Base-by-base conservation (phyloP, 2,329 filamentous ascomycete species). In the Phialemoniopsis sp. region DNA sequence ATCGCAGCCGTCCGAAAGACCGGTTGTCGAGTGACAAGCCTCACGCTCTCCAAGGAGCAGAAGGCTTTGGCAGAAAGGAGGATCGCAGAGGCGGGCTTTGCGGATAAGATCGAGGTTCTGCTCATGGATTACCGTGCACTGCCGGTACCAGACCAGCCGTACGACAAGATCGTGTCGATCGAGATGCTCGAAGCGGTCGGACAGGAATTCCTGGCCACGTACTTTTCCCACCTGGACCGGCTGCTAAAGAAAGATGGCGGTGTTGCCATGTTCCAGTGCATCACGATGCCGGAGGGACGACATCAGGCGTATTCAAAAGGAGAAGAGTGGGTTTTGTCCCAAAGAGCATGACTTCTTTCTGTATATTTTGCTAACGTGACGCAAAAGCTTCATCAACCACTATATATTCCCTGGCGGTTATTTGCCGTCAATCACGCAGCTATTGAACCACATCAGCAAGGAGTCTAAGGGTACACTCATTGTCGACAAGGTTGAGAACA, bases 371-470 rank as follows among this genome's bases (percentile, higher is more conserved):
- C n/a, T n/a, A n/a, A n/a, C n/a, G n/a, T n/a, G n/a, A n/a, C n/a
- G n/a, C n/a, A 26, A 4, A 41, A 72, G 69, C 54, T 89, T 89
- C 59, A 87, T 89, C 54, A 76, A 82, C 41, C 79, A 81, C 45
- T 87, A 89, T 60, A 88, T 89, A 39, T 89, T 89, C 59, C 85
- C 85, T 0, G 84, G 85, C n/a, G 85, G 85, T 1, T 82, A 88
- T 52, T 64, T 89, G 7, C 78, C 78, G 0, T 74, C 72, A 3
- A 68, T 70, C 26, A 75, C 68, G 13, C 73, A 80, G 47, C 61
- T 82, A 14, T 59, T 82, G 17, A 64, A 69, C 36, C 72, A 80
- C 28, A 82, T 89, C 46, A 73, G 70, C 31, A 66, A 67, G 18
- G 79, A 79, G 28, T 83, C 81, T 0, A 59, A 68, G 9, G 78